A percentile compares a stretch with the other conserved stretches of the same genome.
These are phyloP conservation scores for Sarcomyxa edulis DNA, from an alignment of 768 basidiomycete genomes.

Conservation along the genomic window DNA sequence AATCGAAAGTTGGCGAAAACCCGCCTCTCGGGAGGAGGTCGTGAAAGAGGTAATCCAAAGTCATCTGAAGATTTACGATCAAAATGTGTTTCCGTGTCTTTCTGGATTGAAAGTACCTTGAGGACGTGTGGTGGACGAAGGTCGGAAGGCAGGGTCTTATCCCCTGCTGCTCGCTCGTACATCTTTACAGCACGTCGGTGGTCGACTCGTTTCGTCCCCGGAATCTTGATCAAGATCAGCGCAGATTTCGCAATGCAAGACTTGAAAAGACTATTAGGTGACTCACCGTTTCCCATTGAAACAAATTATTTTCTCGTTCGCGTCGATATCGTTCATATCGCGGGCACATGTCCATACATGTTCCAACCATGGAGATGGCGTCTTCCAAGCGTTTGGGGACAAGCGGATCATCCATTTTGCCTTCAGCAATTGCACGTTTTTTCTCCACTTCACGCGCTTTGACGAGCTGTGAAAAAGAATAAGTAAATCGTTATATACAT, in stretches of 20 bases:
- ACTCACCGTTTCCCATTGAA: constrained; percentile 81
- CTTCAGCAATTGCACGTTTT: constrained; percentile 70
- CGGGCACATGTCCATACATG: constrained; percentile 93
- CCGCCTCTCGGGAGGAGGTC: constrained; percentile 67
- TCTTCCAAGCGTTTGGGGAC: constrained; percentile 79
- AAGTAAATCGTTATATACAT: constrained; percentile 15
- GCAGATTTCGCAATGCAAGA: constrained; percentile 21
- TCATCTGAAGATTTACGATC: constrained; percentile 43
- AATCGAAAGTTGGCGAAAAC: constrained; percentile 67
- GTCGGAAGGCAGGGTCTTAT: constrained; percentile 88
- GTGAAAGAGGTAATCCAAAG: constrained; percentile 90
- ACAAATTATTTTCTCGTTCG: constrained; percentile 84
- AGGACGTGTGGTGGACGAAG: constrained; percentile 83
- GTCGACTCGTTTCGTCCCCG: constrained; percentile 81
- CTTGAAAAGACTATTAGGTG: constrained; percentile 23
- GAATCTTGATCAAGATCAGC: constrained; percentile 52
- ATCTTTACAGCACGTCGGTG: constrained; percentile 88
- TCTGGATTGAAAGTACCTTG: constrained; percentile 51
- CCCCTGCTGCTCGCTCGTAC: constrained; percentile 92
- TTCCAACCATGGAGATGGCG: constrained; percentile 90
- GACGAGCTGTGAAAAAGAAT: constrained; percentile 52
- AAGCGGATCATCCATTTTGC: constrained; percentile 84
- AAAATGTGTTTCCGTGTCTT: too few species aligned
- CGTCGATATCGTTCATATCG: constrained; percentile 89
- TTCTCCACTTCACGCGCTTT: constrained; percentile 70